Evolutionary conservation across 2,329 filamentous ascomycete species (phyloP).

Genomic region (Fusarium sulawesiense): DNA sequence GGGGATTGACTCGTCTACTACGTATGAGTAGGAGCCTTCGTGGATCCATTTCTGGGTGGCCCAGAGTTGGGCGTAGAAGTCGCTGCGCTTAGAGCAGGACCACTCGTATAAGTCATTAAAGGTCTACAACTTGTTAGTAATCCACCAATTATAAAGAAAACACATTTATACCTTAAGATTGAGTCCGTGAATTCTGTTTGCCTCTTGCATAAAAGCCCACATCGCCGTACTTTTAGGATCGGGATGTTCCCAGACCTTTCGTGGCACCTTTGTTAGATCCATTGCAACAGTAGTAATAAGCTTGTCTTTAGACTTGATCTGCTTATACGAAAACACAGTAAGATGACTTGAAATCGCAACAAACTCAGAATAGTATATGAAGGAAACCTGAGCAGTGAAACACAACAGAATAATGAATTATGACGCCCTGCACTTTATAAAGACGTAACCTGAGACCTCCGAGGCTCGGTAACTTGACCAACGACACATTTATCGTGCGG

Average conservation of each 20-base stretch:
- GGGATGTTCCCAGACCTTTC: conserved; percentile 77
- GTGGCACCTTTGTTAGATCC: conserved; percentile 56
- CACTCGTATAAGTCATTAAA: conserved; percentile 78
- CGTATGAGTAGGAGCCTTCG: conserved; percentile 66
- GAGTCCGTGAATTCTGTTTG: conserved; percentile 69
- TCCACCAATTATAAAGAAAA: fast-evolving
- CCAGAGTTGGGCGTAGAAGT: conserved; percentile 76
- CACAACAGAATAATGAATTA: neutral
- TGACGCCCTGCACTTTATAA: conserved; percentile 10
- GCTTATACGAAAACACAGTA: neutral
- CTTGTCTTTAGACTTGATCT: neutral
- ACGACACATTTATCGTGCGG: conserved; percentile 32
- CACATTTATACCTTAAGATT: conserved; percentile 64
- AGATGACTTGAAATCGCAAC: neutral
- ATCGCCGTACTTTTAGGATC: conserved; percentile 71
- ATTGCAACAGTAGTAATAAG: conserved; percentile 30
- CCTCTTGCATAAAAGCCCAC: conserved; percentile 73
- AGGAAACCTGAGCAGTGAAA: neutral
- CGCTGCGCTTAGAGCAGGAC: conserved; percentile 69
- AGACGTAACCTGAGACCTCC: conserved; percentile 7
- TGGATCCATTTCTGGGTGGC: conserved; percentile 70
- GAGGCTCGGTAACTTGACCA: conserved; percentile 33
- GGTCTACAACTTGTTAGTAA: conserved; percentile 56
- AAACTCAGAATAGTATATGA: neutral
- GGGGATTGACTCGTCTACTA: conserved; percentile 75